Conservation (phyloP, 768 basidiomycete species). For the Daedaleopsis nitida region DNA sequence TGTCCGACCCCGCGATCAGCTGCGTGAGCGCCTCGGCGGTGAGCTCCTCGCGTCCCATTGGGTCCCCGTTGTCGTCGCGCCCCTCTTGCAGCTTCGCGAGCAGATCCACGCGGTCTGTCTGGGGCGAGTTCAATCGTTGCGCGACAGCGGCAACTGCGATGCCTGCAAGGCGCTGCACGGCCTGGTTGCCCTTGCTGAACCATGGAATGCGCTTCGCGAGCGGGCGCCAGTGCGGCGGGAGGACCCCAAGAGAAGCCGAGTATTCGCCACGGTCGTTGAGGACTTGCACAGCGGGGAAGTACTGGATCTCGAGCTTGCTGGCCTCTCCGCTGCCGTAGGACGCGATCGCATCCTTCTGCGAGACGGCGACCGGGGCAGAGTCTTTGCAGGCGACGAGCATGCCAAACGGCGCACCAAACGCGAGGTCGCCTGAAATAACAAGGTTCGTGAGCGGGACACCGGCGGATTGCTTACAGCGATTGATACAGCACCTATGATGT, state of each 20-base stretch:
- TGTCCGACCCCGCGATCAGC: conserved; percentile 88
- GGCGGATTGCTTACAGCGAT: no score
- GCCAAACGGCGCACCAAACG: conserved; percentile 87
- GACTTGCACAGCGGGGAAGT: conserved; percentile 82
- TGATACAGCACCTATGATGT: conserved; percentile 62
- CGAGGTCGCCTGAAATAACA: conserved; percentile 56
- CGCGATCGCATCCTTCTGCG: conserved; percentile 55
- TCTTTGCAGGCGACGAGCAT: conserved; percentile 81
- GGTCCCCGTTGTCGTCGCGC: conserved; percentile 78
- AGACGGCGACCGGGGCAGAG: conserved; percentile 65
- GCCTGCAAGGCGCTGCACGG: conserved; percentile 75
- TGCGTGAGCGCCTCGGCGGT: conserved; percentile 89
- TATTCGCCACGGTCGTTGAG: conserved; percentile 88
- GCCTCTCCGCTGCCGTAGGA: conserved; percentile 53
- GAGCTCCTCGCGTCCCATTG: conserved; percentile 78
- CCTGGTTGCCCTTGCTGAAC: conserved; percentile 66
- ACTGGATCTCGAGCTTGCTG: conserved; percentile 44
- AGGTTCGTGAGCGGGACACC: no score
- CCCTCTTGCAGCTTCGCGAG: conserved; percentile 79
- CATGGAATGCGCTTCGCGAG: conserved; percentile 68
- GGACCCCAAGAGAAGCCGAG: conserved; percentile 79
- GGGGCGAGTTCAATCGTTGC: conserved; percentile 65
- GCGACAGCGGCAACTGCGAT: conserved; percentile 67
- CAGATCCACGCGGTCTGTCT: conserved; percentile 72
- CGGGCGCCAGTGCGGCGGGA: conserved; percentile 74